These are phyloP conservation scores for Penicillium crustosum DNA, from an alignment of 2,329 filamentous ascomycete species.

Conservation along the genomic window DNA sequence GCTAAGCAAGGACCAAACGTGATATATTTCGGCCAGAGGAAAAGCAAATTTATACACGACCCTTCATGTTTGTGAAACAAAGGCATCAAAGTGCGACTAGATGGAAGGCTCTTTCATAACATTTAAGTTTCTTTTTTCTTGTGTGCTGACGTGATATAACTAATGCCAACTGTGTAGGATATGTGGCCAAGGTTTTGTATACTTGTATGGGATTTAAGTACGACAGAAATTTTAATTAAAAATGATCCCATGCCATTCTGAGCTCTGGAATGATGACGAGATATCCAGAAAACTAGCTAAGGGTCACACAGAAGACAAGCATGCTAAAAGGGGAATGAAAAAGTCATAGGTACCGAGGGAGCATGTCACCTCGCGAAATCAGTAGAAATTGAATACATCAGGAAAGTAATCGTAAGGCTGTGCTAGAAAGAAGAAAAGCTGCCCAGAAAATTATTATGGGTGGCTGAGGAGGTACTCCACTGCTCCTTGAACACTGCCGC, in stretches of 20 bases:
- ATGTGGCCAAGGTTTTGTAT: neutral
- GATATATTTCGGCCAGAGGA: too few species aligned
- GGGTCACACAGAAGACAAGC: neutral
- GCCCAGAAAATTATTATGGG: conserved; percentile 23
- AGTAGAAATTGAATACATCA: conserved; percentile 9
- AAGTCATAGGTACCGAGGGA: conserved; percentile 9
- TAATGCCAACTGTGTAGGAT: neutral
- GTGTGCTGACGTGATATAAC: too few species aligned
- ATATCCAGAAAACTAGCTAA: conserved; percentile 5
- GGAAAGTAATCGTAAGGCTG: conserved; percentile 4
- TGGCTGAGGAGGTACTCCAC: conserved; percentile 44
- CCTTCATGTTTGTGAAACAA: neutral
- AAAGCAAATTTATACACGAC: neutral
- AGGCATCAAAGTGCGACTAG: neutral
- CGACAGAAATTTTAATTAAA: neutral
- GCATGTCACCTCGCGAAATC: conserved; percentile 8
- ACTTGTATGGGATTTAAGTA: too few species aligned
- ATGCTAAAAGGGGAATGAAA: conserved; percentile 10
- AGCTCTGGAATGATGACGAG: neutral
- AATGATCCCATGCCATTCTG: neutral
- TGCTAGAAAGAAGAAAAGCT: conserved; percentile 5
- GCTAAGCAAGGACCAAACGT: neutral
- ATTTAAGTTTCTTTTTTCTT: neutral
- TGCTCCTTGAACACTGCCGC: conserved; percentile 88
- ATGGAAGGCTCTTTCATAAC: neutral